Percentiles rank a stretch among this genome's conserved stretches.
Conservation (phyloP, 2,329 filamentous ascomycete genomes). For the Fusarium succisae region DNA sequence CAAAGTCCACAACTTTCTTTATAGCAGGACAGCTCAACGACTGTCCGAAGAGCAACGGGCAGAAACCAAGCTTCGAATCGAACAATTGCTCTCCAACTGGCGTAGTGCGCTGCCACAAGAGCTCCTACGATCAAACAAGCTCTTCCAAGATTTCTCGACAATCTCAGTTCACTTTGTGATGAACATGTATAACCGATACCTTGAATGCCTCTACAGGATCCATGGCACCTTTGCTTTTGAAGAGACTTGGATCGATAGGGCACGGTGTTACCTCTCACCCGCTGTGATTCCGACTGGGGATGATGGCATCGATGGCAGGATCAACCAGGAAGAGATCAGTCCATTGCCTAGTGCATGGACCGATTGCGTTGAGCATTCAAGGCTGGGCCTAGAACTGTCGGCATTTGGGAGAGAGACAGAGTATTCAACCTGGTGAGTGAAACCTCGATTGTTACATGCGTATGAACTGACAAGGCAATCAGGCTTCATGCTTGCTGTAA, state of each 20-base stretch:
- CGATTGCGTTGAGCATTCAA: neutral
- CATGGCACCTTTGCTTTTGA: neutral
- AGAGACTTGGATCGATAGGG: neutral
- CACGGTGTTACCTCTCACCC: neutral
- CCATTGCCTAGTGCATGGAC: neutral
- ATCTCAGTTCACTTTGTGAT: neutral
- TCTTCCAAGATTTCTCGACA: neutral
- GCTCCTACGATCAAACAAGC: neutral
- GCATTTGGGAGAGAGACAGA: neutral
- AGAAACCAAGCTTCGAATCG: neutral
- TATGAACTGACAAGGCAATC: rapidly evolving
- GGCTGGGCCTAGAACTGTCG: neutral
- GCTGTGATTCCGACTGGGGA: neutral
- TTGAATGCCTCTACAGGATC: neutral
- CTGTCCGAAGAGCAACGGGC: neutral
- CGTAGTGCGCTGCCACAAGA: rapidly evolving
- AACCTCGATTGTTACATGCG: rapidly evolving
- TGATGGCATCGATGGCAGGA: neutral
- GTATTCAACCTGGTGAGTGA: neutral
- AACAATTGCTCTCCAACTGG: neutral
- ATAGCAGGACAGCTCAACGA: neutral
- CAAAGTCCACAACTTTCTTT: neutral
- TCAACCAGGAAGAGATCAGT: neutral
- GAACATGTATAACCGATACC: neutral
- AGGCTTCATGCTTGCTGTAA: slow-evolving; percentile 13